Percentiles rank a stretch among this genome's conserved stretches.
Evolutionary conservation across 225 moss, liverwort and hornwort genomes (phyloP).

Genomic region (Climacium dendroides): DNA sequence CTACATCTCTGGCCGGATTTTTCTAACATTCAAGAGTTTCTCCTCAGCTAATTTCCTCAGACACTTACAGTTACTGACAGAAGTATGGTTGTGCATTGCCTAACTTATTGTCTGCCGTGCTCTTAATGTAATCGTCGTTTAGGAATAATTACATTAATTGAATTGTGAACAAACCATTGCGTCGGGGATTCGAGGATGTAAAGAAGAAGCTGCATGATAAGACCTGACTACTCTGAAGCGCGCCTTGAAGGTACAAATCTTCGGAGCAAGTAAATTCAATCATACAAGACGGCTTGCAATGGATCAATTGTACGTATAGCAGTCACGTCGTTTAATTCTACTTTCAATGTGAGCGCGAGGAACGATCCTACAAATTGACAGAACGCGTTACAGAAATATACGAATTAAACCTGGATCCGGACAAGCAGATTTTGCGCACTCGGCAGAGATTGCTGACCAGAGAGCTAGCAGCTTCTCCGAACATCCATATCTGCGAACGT

Average conservation of each 20-base stretch:
- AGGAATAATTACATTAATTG: neutral
- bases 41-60: neutral
- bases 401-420: neutral
- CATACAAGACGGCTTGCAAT: neutral
- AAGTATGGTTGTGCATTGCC: neutral
- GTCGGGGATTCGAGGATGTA: neutral
- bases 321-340: neutral
- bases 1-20: neutral
- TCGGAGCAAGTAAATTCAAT: neutral
- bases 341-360: neutral
- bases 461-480: neutral
- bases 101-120: neutral
- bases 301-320: neutral
- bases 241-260: neutral
- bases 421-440: neutral
- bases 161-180: neutral
- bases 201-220: neutral
- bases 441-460: neutral
- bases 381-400: neutral
- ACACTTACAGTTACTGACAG: neutral
- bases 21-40: neutral
- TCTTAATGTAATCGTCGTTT: neutral
- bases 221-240: neutral
- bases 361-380: neutral
- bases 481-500: neutral